A percentile compares a stretch with the other conserved stretches of the same genome.
Evolutionary conservation across 2,329 filamentous ascomycete genomes (phyloP).

Genomic region (Ampelomyces quisqualis): DNA sequence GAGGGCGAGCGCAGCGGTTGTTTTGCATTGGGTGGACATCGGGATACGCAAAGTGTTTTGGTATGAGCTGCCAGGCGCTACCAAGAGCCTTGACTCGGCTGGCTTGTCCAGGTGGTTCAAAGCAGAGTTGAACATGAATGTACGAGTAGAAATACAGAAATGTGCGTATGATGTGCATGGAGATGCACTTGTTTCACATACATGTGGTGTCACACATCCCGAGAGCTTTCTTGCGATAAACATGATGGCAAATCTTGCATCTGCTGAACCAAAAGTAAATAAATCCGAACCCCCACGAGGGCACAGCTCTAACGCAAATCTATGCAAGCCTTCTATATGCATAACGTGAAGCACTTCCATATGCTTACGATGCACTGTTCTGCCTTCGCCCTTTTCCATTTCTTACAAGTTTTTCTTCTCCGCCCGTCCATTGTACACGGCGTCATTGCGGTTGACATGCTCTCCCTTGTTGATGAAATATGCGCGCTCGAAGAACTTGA

Average conservation of each 20-base stretch:
- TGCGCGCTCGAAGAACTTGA: slow-evolving; percentile 71
- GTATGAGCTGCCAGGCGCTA: not conserved
- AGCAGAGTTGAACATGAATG: too few relatives aligned
- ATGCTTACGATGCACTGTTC: slow-evolving; percentile 1
- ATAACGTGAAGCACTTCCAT: not conserved
- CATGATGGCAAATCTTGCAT: too few relatives aligned
- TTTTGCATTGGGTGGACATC: not conserved
- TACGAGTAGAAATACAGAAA: too few relatives aligned
- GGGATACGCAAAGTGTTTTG: not conserved
- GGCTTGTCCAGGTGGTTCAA: too few relatives aligned
- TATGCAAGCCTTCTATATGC: slow-evolving; percentile 1
- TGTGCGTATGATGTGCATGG: too few relatives aligned
- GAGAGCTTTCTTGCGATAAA: too few relatives aligned
- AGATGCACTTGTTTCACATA: too few relatives aligned
- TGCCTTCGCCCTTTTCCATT: slow-evolving; percentile 2
- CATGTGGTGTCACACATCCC: too few relatives aligned
- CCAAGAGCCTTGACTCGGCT: not conserved
- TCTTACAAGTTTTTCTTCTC: slow-evolving; percentile 41
- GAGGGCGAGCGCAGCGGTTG: not conserved
- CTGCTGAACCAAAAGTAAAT: not conserved
- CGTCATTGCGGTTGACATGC: slow-evolving; percentile 13
- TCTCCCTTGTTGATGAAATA: slow-evolving; percentile 36
- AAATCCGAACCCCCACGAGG: not conserved
- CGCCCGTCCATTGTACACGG: slow-evolving; percentile 27
- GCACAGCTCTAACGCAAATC: not conserved